These are phyloP conservation scores for Gaultheria prostrata DNA, from an alignment of 148 eudicot species.

Conservation along the genomic window DNA sequence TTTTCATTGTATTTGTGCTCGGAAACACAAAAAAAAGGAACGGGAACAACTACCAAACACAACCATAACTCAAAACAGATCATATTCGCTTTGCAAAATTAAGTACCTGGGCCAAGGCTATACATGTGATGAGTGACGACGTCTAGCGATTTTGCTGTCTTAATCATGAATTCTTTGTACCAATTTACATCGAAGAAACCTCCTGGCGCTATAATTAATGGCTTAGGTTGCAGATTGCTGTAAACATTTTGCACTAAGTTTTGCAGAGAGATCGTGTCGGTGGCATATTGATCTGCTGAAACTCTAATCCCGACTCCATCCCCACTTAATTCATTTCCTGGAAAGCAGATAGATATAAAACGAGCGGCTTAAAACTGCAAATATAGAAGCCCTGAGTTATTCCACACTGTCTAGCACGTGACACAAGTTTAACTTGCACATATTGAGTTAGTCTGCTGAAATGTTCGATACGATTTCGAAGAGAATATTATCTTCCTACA, in stretches of 20 bases:
- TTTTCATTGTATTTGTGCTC: background rate
- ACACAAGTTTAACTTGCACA: background rate
- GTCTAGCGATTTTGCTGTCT: slow-evolving; percentile 41
- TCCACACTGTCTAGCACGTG: background rate
- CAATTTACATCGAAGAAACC: slow-evolving; percentile 72
- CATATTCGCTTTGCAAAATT: background rate
- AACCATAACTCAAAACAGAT: background rate
- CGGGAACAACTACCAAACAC: background rate
- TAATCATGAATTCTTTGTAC: slow-evolving; percentile 55
- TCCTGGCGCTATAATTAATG: slow-evolving; percentile 74
- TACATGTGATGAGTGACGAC: slow-evolving; percentile 73
- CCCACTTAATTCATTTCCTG: slow-evolving; percentile 90
- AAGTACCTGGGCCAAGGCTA: slow-evolving; percentile 3
- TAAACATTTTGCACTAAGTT: slow-evolving; percentile 51
- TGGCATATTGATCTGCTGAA: slow-evolving; percentile 63
- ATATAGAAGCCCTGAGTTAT: background rate
- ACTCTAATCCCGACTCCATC: slow-evolving; percentile 69
- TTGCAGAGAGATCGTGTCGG: slow-evolving; percentile 43
- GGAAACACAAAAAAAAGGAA: background rate
- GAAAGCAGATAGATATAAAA: slow-evolving; percentile 9
- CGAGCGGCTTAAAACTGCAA: background rate
- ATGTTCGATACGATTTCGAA: no score
- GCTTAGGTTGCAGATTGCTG: slow-evolving; percentile 36
- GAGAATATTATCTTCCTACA: no score
- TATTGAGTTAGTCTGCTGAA: background rate